A percentile compares a stretch with the other conserved stretches of the same genome.
phyloP scores from a whole-genome alignment of 2,329 filamentous ascomycete species.

The Alternaria rosae region DNA sequence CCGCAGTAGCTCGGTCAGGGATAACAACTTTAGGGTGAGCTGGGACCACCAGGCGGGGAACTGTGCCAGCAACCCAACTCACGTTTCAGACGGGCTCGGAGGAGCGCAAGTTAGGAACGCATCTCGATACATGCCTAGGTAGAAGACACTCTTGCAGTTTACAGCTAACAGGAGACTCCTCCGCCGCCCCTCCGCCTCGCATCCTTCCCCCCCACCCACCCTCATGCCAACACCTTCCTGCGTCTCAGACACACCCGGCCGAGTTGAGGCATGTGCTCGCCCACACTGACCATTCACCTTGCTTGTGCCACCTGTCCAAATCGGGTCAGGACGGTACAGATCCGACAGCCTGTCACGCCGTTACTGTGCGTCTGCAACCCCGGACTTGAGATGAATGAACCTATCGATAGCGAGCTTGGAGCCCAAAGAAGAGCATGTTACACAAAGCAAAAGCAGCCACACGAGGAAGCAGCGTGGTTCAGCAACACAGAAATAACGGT shows the following conservation, averaged over 20 bases:
- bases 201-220: not conserved
- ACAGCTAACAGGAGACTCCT: not conserved
- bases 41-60: conserved; percentile 14
- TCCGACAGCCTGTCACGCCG: not conserved
- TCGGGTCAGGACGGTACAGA: not conserved
- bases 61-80: conserved; percentile 4
- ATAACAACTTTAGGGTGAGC: conserved; percentile 28
- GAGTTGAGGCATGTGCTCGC: not conserved
- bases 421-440: not conserved
- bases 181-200: not conserved
- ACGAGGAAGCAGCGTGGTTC: conserved; percentile 13
- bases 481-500: not conserved
- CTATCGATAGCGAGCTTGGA: conserved; percentile 3
- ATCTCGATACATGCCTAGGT: not conserved
- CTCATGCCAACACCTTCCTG: not conserved
- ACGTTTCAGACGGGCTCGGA: conserved; percentile 8
- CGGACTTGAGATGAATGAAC: not conserved
- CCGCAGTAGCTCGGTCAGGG: conserved; percentile 41
- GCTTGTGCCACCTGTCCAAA: not conserved
- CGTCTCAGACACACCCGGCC: conserved; percentile 1
- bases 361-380: not conserved
- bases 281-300: not conserved
- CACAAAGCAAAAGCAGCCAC: conserved; percentile 12
- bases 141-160: not conserved
- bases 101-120: not conserved